Evolutionary conservation across 1,284 basidiomycete species (phyloP).

Genomic region (Sanguinoderma infundibulare): DNA sequence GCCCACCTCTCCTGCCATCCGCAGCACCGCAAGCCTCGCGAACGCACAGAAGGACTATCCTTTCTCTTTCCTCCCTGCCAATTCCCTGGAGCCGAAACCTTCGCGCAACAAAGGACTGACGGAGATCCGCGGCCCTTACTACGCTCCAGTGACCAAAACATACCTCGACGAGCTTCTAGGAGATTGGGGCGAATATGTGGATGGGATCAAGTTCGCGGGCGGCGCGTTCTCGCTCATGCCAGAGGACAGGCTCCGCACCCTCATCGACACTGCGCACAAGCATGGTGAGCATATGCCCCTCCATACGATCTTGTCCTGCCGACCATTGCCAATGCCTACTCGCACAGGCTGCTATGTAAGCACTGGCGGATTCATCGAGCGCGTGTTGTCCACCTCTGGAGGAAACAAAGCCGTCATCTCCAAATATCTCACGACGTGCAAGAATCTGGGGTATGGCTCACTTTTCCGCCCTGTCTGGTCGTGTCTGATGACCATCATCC

Average conservation of each 20-base stretch:
- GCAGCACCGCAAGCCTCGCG: conserved; percentile 7
- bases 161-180: conserved; percentile 44
- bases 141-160: conserved; percentile 42
- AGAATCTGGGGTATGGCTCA: conserved; percentile 40
- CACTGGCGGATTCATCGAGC: conserved; percentile 50
- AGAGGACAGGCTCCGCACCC: conserved; percentile 38
- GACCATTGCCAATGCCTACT: background rate
- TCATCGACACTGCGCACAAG: conserved; percentile 47
- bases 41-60: conserved; percentile 13
- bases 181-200: conserved; percentile 48
- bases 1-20: conserved; percentile 3
- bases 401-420: conserved; percentile 41
- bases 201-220: conserved; percentile 53
- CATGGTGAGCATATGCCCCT: conserved; percentile 33
- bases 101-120: conserved; percentile 39
- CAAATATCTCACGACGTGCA: conserved; percentile 45
- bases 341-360: conserved; percentile 41
- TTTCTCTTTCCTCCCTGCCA: conserved; percentile 37
- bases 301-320: too few species aligned
- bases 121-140: conserved; percentile 49
- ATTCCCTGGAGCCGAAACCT: conserved; percentile 35
- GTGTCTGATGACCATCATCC: too few species aligned
- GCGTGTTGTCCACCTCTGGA: conserved; percentile 42
- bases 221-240: conserved; percentile 52
- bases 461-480: background rate